Base-by-base conservation (phyloP, 2,329 filamentous ascomycete species). In the Cordyceps militaris region DNA sequence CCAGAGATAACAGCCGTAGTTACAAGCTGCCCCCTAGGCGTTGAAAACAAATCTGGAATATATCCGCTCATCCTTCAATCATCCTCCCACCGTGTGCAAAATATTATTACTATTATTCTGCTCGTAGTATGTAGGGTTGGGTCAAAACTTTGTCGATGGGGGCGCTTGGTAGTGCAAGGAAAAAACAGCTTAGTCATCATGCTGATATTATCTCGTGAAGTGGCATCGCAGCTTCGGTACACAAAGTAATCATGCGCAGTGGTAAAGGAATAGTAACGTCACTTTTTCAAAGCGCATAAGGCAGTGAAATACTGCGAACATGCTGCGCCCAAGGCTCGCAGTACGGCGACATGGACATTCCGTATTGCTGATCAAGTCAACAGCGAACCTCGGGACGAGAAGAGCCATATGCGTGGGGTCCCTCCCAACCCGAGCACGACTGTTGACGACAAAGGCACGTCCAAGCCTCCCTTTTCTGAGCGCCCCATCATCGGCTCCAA, bases 1-100 rank as follows among this genome's bases (percentile, higher is more conserved):
- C 83, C 84, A 0, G 84, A 87, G 14, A 83, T 73, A 23, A 89
- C 75, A 2, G 89, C 89, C 0, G 89, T 91, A 3, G 86, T 82
- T 19, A 84, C 80, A 36, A 94, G 75, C 69, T 91, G 89, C 43
- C 79, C 68, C 26, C 76, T 76, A 34, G 77, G 72, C 64, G 72
- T 78, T 40, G 73, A 71, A 42, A 77, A 66, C 5, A 74, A 70
- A 55, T 76, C 73, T 43, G 74, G 69, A 28, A 80, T 57, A 36
- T 78, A 71, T 30, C 76, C 76, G 43, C 75, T 65, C 77, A 77
- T 77, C 16, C 58, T 66, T 60, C 46, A 60, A 36, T 32, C 62
- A 65, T 64, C 24, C 56, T 51, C 23, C 10, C 24, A 23, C 26
- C 19, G 30, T 14, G 36, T 40, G 19, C 19, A 44, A 42, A 54